phyloP scores from a whole-genome alignment of 371 early-diverging fungal genomes.

The Haplosporangium sp. region DNA sequence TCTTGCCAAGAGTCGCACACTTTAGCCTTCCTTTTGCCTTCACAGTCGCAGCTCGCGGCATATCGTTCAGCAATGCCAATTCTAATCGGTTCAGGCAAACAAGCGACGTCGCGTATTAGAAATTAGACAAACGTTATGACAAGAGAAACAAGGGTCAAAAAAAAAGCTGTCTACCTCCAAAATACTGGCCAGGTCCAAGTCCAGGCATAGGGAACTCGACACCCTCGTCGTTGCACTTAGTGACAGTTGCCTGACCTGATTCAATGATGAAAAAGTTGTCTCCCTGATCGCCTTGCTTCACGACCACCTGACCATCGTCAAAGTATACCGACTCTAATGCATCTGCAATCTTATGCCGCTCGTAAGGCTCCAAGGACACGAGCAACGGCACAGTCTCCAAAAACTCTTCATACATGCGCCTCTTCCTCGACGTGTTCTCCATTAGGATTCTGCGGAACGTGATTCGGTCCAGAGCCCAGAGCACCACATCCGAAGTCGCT shows the following conservation, averaged over 20 bases:
- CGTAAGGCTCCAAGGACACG: slow-evolving; percentile 87
- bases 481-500: slow-evolving; percentile 84
- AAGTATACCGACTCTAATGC: slow-evolving; percentile 88
- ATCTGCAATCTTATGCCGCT: slow-evolving; percentile 95
- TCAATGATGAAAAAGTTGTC: slow-evolving; percentile 91
- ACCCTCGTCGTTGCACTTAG: slow-evolving; percentile 80
- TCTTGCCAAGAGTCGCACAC: slow-evolving; percentile 91
- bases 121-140: not conserved
- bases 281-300: slow-evolving; percentile 90
- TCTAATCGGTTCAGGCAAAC: slow-evolving; percentile 61
- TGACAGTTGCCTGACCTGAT: slow-evolving; percentile 86
- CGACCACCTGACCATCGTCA: slow-evolving; percentile 83
- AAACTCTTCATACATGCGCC: slow-evolving; percentile 94
- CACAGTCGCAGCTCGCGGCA: slow-evolving; percentile 93
- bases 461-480: slow-evolving; percentile 97
- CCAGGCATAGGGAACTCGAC: slow-evolving; percentile 81
- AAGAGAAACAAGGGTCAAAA: not conserved
- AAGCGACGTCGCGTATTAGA: not conserved
- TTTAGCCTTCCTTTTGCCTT: slow-evolving; percentile 89
- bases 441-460: slow-evolving; percentile 95
- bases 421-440: slow-evolving; percentile 92
- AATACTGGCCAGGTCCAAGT: slow-evolving; percentile 90
- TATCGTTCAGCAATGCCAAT: slow-evolving; percentile 90
- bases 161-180: slow-evolving; percentile 80
- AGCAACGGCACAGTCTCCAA: slow-evolving; percentile 90